Conservation (phyloP, 2,329 filamentous ascomycete genomes). For the Didymosphaeria variabile region DNA sequence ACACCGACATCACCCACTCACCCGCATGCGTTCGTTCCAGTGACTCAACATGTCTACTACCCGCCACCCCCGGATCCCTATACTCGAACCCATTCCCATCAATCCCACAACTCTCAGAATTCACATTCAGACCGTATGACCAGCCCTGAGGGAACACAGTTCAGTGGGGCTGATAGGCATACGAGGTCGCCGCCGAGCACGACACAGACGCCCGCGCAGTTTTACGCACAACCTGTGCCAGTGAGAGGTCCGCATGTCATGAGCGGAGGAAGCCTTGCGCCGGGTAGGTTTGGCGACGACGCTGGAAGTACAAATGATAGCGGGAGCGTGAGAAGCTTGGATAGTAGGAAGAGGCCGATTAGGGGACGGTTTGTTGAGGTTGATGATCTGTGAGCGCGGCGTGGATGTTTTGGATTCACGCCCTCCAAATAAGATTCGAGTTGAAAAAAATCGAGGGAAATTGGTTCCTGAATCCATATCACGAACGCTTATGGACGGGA, state of each 20-base stretch:
- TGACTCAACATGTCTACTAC: slow-evolving; percentile 36
- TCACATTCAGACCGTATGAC: slow-evolving; percentile 23
- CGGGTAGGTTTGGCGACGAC: slow-evolving; percentile 10
- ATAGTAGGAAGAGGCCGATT: slow-evolving; percentile 28
- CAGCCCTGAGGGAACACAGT: slow-evolving; percentile 27
- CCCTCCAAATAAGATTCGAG: neutral
- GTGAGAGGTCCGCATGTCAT: slow-evolving; percentile 19
- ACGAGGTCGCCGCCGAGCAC: slow-evolving; percentile 25
- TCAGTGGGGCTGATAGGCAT: slow-evolving; percentile 26
- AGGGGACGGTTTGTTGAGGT: slow-evolving; percentile 33
- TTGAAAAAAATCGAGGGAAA: neutral
- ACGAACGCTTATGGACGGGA: neutral
- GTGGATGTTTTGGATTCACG: neutral
- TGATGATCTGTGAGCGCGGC: slow-evolving; percentile 16
- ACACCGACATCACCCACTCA: slow-evolving; percentile 30
- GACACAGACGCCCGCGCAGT: slow-evolving; percentile 45
- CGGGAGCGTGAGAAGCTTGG: slow-evolving; percentile 20
- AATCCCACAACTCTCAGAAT: slow-evolving; percentile 22
- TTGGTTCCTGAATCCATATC: neutral
- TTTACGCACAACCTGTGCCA: slow-evolving; percentile 42
- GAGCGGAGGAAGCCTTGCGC: slow-evolving; percentile 7
- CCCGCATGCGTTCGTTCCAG: slow-evolving; percentile 14
- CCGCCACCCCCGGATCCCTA: slow-evolving; percentile 35
- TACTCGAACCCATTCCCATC: slow-evolving; percentile 21
- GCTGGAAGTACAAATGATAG: slow-evolving; percentile 7